A percentile compares a stretch with the other conserved stretches of the same genome.
These are phyloP conservation scores for Claviceps quebecensis DNA, from an alignment of 2,329 filamentous ascomycete genomes.

Conservation along the genomic window DNA sequence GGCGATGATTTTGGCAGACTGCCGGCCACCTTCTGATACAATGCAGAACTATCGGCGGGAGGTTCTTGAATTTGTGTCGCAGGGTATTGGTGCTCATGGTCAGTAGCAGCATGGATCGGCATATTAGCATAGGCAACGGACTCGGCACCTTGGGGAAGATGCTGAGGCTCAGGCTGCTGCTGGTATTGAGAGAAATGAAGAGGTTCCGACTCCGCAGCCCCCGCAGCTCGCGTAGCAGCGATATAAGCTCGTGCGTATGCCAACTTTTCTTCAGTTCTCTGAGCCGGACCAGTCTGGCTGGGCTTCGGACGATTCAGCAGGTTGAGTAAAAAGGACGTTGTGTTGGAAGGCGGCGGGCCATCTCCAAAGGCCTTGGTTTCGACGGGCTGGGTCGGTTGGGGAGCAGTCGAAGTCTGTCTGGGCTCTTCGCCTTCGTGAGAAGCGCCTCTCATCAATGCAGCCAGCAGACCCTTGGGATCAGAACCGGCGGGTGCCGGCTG, in stretches of 20 bases:
- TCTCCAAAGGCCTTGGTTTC: slow-evolving; percentile 27
- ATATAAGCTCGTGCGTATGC: slow-evolving; percentile 30
- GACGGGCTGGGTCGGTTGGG: slow-evolving; percentile 13
- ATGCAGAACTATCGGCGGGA: slow-evolving; percentile 19
- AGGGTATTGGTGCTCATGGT: slow-evolving; percentile 8
- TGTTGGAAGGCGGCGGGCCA: slow-evolving; percentile 47
- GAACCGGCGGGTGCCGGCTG: slow-evolving; percentile 42
- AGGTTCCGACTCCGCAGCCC: slow-evolving; percentile 14
- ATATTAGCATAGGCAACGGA: slow-evolving; percentile 15
- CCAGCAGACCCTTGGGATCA: slow-evolving; percentile 43
- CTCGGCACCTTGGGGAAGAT: slow-evolving; percentile 12
- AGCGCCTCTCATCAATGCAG: slow-evolving; percentile 45
- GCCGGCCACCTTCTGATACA: slow-evolving; percentile 25
- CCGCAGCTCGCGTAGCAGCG: slow-evolving; percentile 31
- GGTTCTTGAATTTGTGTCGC: slow-evolving; percentile 19
- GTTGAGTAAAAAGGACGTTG: slow-evolving; percentile 74
- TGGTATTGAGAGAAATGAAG: slow-evolving; percentile 18
- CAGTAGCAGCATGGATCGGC: slow-evolving; percentile 12
- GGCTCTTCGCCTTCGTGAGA: slow-evolving; percentile 31
- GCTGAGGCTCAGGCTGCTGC: slow-evolving; percentile 11
- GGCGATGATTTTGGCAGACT: slow-evolving; percentile 26
- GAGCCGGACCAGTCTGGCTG: slow-evolving; percentile 32
- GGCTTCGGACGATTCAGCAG: slow-evolving; percentile 70
- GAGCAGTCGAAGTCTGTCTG: slow-evolving; percentile 9
- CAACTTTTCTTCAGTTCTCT: no score